A percentile compares a stretch with the other conserved stretches of the same genome.
These are phyloP conservation scores for Pleurotus tuber-regium DNA, from an alignment of 768 basidiomycete species.

Conservation along the genomic window DNA sequence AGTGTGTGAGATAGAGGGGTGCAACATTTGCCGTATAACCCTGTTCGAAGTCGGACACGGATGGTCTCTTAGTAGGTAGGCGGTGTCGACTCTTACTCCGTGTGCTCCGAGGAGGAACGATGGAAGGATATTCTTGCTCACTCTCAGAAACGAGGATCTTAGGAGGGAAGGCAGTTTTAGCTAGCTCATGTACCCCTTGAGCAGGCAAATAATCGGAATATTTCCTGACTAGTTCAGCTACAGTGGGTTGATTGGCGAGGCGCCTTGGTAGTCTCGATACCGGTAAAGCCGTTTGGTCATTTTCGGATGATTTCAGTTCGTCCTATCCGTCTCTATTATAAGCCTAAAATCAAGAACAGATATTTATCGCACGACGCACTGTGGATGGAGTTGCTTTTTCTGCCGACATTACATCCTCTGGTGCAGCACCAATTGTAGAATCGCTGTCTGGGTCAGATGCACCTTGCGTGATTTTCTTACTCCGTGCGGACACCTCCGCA, in stretches of 20 bases:
- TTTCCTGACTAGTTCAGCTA: conserved; percentile 82
- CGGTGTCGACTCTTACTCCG: conserved; percentile 53
- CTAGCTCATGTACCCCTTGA: conserved; percentile 68
- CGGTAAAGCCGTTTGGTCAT: conserved; percentile 27
- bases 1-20: conserved; percentile 63
- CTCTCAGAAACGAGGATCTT: conserved; percentile 69
- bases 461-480: conserved; percentile 13
- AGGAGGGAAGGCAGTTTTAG: conserved; percentile 68
- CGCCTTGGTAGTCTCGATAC: conserved; percentile 65
- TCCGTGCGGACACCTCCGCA: conserved; percentile 10
- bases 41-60: conserved; percentile 84
- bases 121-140: conserved; percentile 61
- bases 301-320: conserved; percentile 18
- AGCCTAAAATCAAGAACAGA: too few relatives aligned
- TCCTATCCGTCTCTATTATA: conserved; percentile 16
- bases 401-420: conserved; percentile 25
- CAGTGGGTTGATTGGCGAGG: conserved; percentile 53
- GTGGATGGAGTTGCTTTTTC: conserved; percentile 8
- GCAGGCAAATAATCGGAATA: conserved; percentile 78
- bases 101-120: conserved; percentile 33
- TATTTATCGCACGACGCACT: too few relatives aligned
- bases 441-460: conserved; percentile 77
- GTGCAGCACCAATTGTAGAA: conserved; percentile 72
- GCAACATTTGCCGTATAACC: conserved; percentile 93
- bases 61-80: conserved; percentile 48